Percentiles rank a stretch among this genome's conserved stretches.
Conservation (phyloP, 495 filamentous ascomycete species). For the Talaromyces thailandensis region DNA sequence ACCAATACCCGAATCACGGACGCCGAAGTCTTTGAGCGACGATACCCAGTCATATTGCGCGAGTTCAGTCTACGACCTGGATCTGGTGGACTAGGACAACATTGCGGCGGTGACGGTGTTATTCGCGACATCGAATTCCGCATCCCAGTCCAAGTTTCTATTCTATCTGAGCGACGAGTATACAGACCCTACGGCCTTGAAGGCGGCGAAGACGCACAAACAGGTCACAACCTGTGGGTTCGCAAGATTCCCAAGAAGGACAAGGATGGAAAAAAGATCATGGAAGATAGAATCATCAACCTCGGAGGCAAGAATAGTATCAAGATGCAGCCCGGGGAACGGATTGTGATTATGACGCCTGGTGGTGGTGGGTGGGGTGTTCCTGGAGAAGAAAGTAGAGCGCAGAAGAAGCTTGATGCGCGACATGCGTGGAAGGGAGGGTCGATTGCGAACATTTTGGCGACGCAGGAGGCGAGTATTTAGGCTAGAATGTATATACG, state of each 20-base stretch:
- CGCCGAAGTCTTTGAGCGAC: slow-evolving; percentile 78
- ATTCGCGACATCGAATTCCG: slow-evolving; percentile 92
- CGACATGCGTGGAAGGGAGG: slow-evolving; percentile 21
- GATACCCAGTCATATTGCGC: slow-evolving; percentile 80
- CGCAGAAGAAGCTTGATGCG: slow-evolving; percentile 12
- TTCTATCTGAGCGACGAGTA: slow-evolving; percentile 69
- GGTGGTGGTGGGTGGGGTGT: slow-evolving; percentile 32
- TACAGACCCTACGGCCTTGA: slow-evolving; percentile 72
- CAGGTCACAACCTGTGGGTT: slow-evolving; percentile 73
- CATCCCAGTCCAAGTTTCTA: slow-evolving; percentile 64
- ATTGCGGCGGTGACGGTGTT: slow-evolving; percentile 58
- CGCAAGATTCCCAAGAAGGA: slow-evolving; percentile 26
- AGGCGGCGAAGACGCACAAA: slow-evolving; percentile 64
- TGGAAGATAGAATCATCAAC: slow-evolving; percentile 60
- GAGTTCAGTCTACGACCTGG: slow-evolving; percentile 67
- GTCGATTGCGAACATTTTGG: slow-evolving; percentile 17
- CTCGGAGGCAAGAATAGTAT: slow-evolving; percentile 81
- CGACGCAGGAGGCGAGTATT: slow-evolving; percentile 24
- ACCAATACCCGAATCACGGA: slow-evolving; percentile 96
- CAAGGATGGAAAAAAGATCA: slow-evolving; percentile 9
- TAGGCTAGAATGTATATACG: slow-evolving; percentile 9
- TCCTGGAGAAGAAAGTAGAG: slow-evolving; percentile 7
- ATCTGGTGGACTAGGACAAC: slow-evolving; percentile 28
- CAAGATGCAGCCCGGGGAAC: slow-evolving; percentile 66
- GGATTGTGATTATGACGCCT: slow-evolving; percentile 52